phyloP scores from a whole-genome alignment of 345 rosid genomes.

The Arabis alpina region DNA sequence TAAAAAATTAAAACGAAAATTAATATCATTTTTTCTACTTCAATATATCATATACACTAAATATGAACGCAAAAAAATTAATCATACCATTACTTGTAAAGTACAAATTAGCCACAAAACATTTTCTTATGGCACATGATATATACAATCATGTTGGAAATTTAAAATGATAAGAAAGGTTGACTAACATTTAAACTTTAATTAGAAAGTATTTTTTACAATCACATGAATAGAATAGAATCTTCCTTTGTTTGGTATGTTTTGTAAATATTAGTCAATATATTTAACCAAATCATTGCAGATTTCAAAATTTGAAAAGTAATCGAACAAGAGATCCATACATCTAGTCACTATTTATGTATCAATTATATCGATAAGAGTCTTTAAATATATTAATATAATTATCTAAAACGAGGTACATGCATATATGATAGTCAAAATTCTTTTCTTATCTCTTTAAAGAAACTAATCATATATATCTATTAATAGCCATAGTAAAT shows the following conservation, averaged over 20 bases:
- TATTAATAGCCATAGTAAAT: background rate
- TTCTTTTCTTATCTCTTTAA: background rate
- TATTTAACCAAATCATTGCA: background rate
- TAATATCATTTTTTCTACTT: background rate
- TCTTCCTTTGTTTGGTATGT: conserved; percentile 8
- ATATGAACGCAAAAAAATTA: background rate
- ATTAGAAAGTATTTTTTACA: background rate
- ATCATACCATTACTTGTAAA: conserved; percentile 9
- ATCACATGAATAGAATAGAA: conserved; percentile 2
- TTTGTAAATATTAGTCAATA: background rate
- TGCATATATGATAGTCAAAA: background rate
- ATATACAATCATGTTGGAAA: background rate
- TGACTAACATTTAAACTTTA: background rate
- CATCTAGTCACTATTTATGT: background rate
- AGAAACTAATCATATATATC: background rate
- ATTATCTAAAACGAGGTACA: conserved; percentile 5
- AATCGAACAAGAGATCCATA: background rate
- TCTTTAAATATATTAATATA: background rate
- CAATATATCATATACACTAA: background rate
- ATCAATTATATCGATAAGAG: background rate
- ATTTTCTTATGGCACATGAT: background rate
- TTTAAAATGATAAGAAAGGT: background rate
- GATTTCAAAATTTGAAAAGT: background rate
- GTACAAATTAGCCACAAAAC: background rate
- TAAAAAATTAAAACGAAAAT: background rate